Conservation (phyloP, 768 basidiomycete species). For the Pholiota conissans region DNA sequence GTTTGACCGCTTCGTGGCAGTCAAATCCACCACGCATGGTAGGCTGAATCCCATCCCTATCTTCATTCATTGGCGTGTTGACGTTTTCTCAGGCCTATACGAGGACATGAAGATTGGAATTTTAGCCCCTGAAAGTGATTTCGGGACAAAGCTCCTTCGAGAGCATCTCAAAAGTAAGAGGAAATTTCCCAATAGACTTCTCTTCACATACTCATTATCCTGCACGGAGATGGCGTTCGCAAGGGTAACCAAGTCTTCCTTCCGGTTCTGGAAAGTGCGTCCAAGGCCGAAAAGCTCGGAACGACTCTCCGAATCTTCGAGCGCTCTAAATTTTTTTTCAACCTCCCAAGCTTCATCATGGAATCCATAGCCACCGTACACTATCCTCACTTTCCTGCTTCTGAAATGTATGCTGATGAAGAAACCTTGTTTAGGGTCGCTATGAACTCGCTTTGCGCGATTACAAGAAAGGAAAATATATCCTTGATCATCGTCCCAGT, state of each 20-base stretch:
- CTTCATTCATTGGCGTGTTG: constrained; percentile 7
- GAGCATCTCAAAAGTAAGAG: constrained; percentile 87
- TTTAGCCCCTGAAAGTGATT: constrained; percentile 74
- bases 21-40: constrained; percentile 95
- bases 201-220: neutral
- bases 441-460: constrained; percentile 92
- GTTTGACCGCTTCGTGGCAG: constrained; percentile 95
- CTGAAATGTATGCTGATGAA: neutral
- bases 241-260: constrained; percentile 96
- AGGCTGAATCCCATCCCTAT: constrained; percentile 15
- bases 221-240: constrained; percentile 49
- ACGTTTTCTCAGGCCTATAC: constrained; percentile 61
- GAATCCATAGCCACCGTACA: constrained; percentile 87
- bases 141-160: constrained; percentile 76
- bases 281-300: constrained; percentile 89
- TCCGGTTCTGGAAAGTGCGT: constrained; percentile 91
- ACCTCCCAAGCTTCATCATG: constrained; percentile 85
- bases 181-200: neutral
- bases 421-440: constrained; percentile 58
- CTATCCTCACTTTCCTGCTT: constrained; percentile 1
- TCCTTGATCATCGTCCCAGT: constrained; percentile 86
- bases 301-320: constrained; percentile 94
- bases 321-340: constrained; percentile 98
- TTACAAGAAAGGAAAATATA: constrained; percentile 94
- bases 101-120: constrained; percentile 92